Evolutionary conservation across 805 yeast genomes (phyloP).

Genomic region (Komagataella pastoris): DNA sequence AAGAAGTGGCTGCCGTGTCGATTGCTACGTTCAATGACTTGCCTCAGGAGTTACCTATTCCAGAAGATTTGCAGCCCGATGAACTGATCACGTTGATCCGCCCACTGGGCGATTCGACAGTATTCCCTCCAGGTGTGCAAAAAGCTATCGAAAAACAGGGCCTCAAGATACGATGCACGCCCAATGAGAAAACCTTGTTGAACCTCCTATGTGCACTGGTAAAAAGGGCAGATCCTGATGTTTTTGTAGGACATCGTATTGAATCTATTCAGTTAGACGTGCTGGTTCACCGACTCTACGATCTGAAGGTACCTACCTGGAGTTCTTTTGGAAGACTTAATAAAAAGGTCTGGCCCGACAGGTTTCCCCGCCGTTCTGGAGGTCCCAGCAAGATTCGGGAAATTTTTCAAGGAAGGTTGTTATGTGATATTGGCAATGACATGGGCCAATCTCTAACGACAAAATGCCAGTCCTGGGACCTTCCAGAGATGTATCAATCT

Average conservation of each 20-base stretch:
- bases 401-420: constrained; percentile 69
- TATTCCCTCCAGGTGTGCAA: constrained; percentile 68
- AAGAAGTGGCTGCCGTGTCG: constrained; percentile 79
- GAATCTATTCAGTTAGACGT: constrained; percentile 73
- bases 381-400: constrained; percentile 40
- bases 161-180: constrained; percentile 41
- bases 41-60: constrained; percentile 65
- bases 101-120: constrained; percentile 49
- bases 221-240: constrained; percentile 77
- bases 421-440: constrained; percentile 90
- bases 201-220: constrained; percentile 63
- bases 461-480: constrained; percentile 90
- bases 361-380: constrained; percentile 33
- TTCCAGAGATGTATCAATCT: constrained; percentile 79
- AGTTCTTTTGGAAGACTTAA: constrained; percentile 73
- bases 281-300: constrained; percentile 68
- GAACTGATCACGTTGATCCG: constrained; percentile 63
- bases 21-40: constrained; percentile 56
- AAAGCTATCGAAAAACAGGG: constrained; percentile 42
- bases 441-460: constrained; percentile 87
- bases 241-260: constrained; percentile 75
- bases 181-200: constrained; percentile 62
- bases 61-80: constrained; percentile 45
- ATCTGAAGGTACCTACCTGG: constrained; percentile 62
- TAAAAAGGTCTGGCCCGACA: constrained; percentile 67